A percentile compares a stretch with the other conserved stretches of the same genome.
phyloP scores from a whole-genome alignment of 495 filamentous ascomycete species.

The Aspergillus homomorphus region DNA sequence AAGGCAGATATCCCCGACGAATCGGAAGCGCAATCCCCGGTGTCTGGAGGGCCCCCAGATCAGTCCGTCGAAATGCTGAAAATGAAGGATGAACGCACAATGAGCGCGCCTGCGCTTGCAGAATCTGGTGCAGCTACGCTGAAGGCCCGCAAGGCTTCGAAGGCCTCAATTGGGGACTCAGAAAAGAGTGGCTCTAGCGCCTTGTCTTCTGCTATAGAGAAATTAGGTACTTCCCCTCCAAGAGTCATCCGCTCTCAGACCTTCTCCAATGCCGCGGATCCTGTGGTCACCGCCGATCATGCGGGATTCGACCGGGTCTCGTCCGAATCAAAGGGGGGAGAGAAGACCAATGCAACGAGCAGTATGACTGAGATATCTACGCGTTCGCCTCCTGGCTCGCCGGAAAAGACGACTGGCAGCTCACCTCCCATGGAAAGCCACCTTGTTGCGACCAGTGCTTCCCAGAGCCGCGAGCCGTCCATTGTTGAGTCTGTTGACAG shows the following conservation, averaged over 20 bases:
- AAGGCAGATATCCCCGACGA: constrained; percentile 56
- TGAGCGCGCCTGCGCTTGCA: constrained; percentile 50
- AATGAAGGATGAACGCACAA: constrained; percentile 55
- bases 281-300: constrained; percentile 60
- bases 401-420: constrained; percentile 47
- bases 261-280: constrained; percentile 60
- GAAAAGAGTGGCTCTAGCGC: constrained; percentile 23
- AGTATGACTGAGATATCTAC: constrained; percentile 65
- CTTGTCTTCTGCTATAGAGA: constrained; percentile 42
- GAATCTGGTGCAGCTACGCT: constrained; percentile 27
- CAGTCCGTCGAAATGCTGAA: constrained; percentile 34
- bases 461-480: constrained; percentile 33
- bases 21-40: constrained; percentile 49
- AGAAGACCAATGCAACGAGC: constrained; percentile 56
- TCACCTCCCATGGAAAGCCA: constrained; percentile 47
- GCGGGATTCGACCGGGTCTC: constrained; percentile 57
- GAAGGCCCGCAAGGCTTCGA: constrained; percentile 35
- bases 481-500: constrained; percentile 34
- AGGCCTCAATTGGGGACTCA: constrained; percentile 28
- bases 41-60: constrained; percentile 30
- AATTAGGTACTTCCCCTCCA: constrained; percentile 41
- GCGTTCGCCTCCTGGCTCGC: constrained; percentile 57
- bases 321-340: constrained; percentile 33
- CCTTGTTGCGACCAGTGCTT: constrained; percentile 22
- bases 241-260: constrained; percentile 59